Evolutionary conservation across 2,329 filamentous ascomycete species (phyloP), one percentile per base, ranked within the genome.

Genomic region (Fusarium sarcochroum): DNA sequence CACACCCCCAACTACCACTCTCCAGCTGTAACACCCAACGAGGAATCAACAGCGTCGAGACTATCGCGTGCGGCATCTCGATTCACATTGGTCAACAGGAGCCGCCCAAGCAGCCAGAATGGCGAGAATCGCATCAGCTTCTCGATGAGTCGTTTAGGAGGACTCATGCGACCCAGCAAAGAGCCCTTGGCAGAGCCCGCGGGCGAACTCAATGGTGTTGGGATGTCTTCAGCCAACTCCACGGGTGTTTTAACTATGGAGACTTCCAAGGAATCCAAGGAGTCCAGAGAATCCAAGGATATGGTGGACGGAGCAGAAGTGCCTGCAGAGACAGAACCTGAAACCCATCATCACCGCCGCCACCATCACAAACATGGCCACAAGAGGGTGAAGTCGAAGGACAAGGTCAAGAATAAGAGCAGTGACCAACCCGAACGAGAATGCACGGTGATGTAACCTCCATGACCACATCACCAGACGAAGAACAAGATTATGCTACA

Each of bases 91-190:
- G 80, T 54, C 70, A 80, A 69, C 78, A 76, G 84, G 69, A 89
- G 87, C 68, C 84, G 88, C 14, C 86, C 88, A 6, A 79, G 79
- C 18, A 90, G 88, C 70, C 87, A 89, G 69, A 84, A 82, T 2
- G 86, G 87, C 27, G 88, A 90, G 68, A 82, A 82, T 17, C 82
- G 88, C 6, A 84, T 89, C 57, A 89, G 86, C 71, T 79, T 85
- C 18, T 86, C 85, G 4, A 87, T 90, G 75, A 84, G 83, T 17
- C 83, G 86, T n/a, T 76, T 88, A 6, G 84, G 83, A 11, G 82
- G 84, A 0, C 80, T 88, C 8, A 83, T 84, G 70, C 84, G 83
- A 50, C 71, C 81, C 10, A 87, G 84, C 77, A 86, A 81, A 71
- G 86, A 89, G 60, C 80, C 56, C 27, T 34, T 66, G 34, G 20